Percentiles rank a stretch among this genome's conserved stretches.
These are phyloP conservation scores for Fusarium robinianum DNA, from an alignment of 2,329 filamentous ascomycete species.

Conservation along the genomic window DNA sequence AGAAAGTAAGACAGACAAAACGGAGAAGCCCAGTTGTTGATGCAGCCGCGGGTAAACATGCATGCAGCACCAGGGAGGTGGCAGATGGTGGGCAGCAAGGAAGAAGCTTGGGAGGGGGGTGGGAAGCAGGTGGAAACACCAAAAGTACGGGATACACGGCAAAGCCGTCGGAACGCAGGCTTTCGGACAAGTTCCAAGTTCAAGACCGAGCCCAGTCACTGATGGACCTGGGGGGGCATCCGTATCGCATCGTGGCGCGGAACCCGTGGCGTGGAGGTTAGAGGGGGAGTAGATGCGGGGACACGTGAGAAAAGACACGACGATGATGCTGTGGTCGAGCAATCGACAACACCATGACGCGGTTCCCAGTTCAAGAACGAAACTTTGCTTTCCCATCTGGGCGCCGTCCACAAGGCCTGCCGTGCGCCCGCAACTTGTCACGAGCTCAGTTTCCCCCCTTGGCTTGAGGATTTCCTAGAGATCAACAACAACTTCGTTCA, in stretches of 20 bases:
- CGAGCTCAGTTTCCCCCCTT: constrained; percentile 14
- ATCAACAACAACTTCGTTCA: no score
- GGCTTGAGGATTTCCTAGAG: constrained; percentile 8
- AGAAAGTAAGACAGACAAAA: constrained; percentile 34
- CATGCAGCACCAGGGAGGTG: constrained; percentile 23
- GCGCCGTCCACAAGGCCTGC: constrained; percentile 11
- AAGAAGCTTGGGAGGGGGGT: constrained; percentile 2
- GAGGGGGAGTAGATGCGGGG: constrained; percentile 36
- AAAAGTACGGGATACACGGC: constrained; percentile 22
- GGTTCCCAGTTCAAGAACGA: constrained; percentile 14
- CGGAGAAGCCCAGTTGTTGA: constrained; percentile 28
- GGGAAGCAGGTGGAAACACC: constrained; percentile 5
- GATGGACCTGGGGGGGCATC: constrained; percentile 23
- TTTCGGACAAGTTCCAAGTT: constrained; percentile 30
- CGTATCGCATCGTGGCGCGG: constrained; percentile 34
- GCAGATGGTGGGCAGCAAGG: constrained; percentile 31
- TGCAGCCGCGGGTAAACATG: constrained; percentile 1
- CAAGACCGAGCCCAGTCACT: constrained; percentile 24
- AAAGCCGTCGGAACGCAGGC: constrained; percentile 12
- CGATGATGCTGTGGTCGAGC: constrained; percentile 31
- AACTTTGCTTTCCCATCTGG: constrained; percentile 18
- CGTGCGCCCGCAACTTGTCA: constrained; percentile 15
- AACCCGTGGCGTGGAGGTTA: constrained; percentile 32
- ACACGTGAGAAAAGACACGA: constrained; percentile 34
- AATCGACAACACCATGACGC: constrained; percentile 33